Percentiles rank a stretch among this genome's conserved stretches.
phyloP scores from a whole-genome alignment of 306 rosid species.

The Ochetophila trinervis region DNA sequence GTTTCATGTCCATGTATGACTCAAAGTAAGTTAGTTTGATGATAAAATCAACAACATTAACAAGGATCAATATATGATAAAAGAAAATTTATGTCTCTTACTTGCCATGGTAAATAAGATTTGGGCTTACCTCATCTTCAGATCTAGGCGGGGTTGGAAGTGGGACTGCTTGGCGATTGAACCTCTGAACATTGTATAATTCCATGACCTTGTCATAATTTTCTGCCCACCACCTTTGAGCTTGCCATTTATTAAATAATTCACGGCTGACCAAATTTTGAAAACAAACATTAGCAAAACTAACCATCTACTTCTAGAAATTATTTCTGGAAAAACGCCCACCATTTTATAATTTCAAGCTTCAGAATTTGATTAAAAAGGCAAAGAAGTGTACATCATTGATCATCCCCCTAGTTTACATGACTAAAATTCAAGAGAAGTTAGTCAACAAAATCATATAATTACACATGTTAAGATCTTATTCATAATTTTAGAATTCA shows the following conservation, averaged over 20 bases:
- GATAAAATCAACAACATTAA: background rate
- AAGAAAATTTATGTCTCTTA: constrained; percentile 6
- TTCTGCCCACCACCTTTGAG: constrained; percentile 95
- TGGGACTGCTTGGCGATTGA: constrained; percentile 79
- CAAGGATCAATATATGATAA: constrained; percentile 3
- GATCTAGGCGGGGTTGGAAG: constrained; percentile 86
- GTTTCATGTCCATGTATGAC: background rate
- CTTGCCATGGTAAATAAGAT: constrained; percentile 11
- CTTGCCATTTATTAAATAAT: constrained; percentile 90
- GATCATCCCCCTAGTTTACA: background rate
- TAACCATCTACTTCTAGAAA: constrained; percentile 5
- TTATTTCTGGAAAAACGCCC: background rate
- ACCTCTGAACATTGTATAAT: constrained; percentile 89
- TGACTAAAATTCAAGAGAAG: background rate
- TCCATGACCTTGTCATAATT: constrained; percentile 95
- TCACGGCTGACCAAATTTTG: constrained; percentile 62
- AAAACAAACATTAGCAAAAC: constrained; percentile 24
- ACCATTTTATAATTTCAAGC: background rate
- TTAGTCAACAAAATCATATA: no score
- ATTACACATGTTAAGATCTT: no score
- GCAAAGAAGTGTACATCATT: background rate
- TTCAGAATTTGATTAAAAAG: background rate
- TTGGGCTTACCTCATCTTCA: constrained; percentile 72
- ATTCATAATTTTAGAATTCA: background rate
- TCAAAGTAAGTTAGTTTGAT: constrained; percentile 1